A percentile compares a stretch with the other conserved stretches of the same genome.
Conservation (phyloP, 805 yeast species). For the Sungouiella thailandica region DNA sequence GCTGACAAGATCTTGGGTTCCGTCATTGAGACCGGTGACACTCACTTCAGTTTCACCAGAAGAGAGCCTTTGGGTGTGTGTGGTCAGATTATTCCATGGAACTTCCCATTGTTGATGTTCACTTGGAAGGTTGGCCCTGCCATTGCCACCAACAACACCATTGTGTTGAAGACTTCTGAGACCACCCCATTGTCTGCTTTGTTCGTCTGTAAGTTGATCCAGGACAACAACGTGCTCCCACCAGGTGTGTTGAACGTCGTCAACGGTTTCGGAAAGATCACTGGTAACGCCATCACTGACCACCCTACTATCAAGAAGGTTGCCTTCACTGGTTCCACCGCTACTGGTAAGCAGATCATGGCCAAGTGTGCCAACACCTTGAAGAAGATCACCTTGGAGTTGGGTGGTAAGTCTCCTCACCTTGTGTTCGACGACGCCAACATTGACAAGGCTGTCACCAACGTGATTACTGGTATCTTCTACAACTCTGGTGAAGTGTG, state of each 20-base stretch:
- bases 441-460: constrained; percentile 66
- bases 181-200: constrained; percentile 87
- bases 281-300: constrained; percentile 74
- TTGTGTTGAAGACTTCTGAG: constrained; percentile 88
- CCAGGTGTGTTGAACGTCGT: constrained; percentile 86
- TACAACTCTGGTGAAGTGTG: constrained; percentile 96
- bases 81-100: constrained; percentile 97
- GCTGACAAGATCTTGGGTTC: constrained; percentile 84
- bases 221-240: constrained; percentile 79
- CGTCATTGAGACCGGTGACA: constrained; percentile 65
- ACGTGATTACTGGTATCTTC: constrained; percentile 78
- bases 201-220: constrained; percentile 60
- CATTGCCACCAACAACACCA: constrained; percentile 82
- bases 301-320: constrained; percentile 84
- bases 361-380: constrained; percentile 70
- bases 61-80: constrained; percentile 94
- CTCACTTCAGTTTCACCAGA: constrained; percentile 72
- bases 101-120: constrained; percentile 91
- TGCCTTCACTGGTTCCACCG: constrained; percentile 95
- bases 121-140: constrained; percentile 96
- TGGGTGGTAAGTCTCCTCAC: constrained; percentile 96
- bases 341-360: constrained; percentile 81
- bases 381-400: constrained; percentile 89
- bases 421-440: constrained; percentile 85
- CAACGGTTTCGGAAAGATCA: constrained; percentile 80